Base-by-base conservation (phyloP, 345 rosid species). In the Triadica sebifera region DNA sequence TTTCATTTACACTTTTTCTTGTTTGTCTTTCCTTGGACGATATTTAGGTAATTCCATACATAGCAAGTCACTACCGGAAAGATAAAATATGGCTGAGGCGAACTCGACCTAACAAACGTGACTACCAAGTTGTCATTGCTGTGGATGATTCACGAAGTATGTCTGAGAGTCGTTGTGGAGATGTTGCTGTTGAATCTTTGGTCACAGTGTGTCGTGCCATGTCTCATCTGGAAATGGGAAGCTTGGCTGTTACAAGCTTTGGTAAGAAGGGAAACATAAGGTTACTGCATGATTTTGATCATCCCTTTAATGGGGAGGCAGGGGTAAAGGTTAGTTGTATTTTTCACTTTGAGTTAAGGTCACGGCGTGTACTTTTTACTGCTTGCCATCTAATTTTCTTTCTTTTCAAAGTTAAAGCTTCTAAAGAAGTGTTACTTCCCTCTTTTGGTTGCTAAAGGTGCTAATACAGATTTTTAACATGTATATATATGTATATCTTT, bases 71-170 rank as follows among this genome's bases (percentile, higher is more conserved):
- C 69, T 95, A 90, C 77, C 85, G 96, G 75, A 93, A 89, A 81
- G 98, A 95, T 81, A 93, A 95, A 78, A 95, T 95, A 71, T 95
- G 98, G 99, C 75, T 91, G 77, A 86, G 99, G 85, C 89, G 98
- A 69, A 95, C 97, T 51, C 87, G 86, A n/a, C 98, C 99, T 24
- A 91, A 90, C 86, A 95, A 93, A 81, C 97, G 97, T 56, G 97
- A 95, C 74, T 95, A 93, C 83, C 99, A 93, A 83, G 93, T 91
- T 29, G 86, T 93, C 60, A 90, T 93, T 68, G 98, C 94, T 58
- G 89, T 95, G 76, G 99, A 95, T 82, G 99, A 93, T 75, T 95
- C 98, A 1, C 88, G 85, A 66, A 93, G 99, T 80, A 93, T 95
- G 98, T 89, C 93, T 12, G 96, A 89, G 86, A 83, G 90, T 81